A percentile compares a stretch with the other conserved stretches of the same genome.
phyloP scores from a whole-genome alignment of 805 yeast genomes.

The Hermanozyma aechmeae region DNA sequence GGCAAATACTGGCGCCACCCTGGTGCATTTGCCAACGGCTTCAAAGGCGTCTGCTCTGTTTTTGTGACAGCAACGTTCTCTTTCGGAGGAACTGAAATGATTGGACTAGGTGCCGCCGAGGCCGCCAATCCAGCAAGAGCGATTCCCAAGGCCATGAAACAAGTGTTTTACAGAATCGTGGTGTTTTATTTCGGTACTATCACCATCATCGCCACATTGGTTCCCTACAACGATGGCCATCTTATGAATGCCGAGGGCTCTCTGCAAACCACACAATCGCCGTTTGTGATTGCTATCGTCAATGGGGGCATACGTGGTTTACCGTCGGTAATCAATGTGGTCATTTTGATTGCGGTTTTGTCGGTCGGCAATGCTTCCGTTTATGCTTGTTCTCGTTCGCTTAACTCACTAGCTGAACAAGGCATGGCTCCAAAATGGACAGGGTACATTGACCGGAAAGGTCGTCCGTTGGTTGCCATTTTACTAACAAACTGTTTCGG shows the following conservation, averaged over 20 bases:
- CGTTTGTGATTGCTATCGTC: conserved; percentile 2
- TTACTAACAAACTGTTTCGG: conserved; percentile 1
- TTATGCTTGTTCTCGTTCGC: conserved; percentile 1
- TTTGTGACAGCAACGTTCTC: conserved; percentile 7
- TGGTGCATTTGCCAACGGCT: conserved; percentile 14
- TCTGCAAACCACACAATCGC: conserved; percentile 1
- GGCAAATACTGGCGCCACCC: conserved; percentile 15
- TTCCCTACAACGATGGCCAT: conserved; percentile 20
- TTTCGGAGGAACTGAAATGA: conserved; percentile 4
- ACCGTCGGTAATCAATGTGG: conserved; percentile 2
- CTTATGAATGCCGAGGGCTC: background rate
- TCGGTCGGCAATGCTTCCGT: conserved; percentile 2
- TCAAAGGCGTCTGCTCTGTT: conserved; percentile 15
- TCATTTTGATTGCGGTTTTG: conserved; percentile 3
- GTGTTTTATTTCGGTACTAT: conserved; percentile 16
- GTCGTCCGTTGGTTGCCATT: conserved; percentile 2
- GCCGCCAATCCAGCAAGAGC: conserved; percentile 7
- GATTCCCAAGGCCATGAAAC: conserved; percentile 22
- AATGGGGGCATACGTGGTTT: conserved; percentile 2
- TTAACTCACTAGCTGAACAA: conserved; percentile 1
- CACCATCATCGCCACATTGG: conserved; percentile 17
- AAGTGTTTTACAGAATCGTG: conserved; percentile 23
- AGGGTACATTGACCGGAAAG: conserved; percentile 2
- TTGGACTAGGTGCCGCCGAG: conserved; percentile 3
- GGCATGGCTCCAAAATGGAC: conserved; percentile 3